These are phyloP conservation scores for Chlorella sp. DNA, from an alignment of 139 green algal species.

Conservation along the genomic window DNA sequence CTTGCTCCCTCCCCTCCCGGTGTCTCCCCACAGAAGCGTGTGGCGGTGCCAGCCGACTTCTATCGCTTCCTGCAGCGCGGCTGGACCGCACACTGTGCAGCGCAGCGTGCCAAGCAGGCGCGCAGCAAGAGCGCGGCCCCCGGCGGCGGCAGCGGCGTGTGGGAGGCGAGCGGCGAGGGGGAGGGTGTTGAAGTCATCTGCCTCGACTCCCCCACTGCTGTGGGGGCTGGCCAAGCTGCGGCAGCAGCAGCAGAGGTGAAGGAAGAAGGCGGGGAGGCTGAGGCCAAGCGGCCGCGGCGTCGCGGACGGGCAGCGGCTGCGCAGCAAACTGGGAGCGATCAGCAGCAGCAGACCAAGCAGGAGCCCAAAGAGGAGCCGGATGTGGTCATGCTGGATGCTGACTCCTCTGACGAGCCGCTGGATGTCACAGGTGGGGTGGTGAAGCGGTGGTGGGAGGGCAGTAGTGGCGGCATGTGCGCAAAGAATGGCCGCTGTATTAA, in stretches of 20 bases:
- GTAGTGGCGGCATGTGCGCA: no score
- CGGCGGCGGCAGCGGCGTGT: neutral
- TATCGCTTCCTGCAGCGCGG: constrained; percentile 56
- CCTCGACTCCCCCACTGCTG: neutral
- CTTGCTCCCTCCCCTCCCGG: neutral
- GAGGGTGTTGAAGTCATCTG: neutral
- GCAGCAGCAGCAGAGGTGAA: neutral
- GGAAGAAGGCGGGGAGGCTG: neutral
- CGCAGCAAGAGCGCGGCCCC: neutral
- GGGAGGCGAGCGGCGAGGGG: neutral
- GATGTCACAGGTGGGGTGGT: neutral
- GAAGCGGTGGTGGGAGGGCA: no score
- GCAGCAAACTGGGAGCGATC: neutral
- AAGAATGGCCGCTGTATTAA: no score
- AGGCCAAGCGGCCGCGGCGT: neutral
- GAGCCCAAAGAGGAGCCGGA: neutral
- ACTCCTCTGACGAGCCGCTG: neutral
- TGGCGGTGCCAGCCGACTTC: constrained; percentile 38
- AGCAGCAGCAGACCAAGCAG: neutral
- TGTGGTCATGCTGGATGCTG: neutral
- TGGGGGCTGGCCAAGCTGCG: neutral
- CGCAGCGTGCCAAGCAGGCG: constrained; percentile 35
- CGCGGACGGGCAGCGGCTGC: neutral
- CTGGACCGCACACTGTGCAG: constrained; percentile 39
- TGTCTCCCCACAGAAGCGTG: no score